Evolutionary conservation across 176 grass and related monocot genomes (phyloP), one percentile per base, ranked within the genome.

Genomic region (Pharus latifolius): DNA sequence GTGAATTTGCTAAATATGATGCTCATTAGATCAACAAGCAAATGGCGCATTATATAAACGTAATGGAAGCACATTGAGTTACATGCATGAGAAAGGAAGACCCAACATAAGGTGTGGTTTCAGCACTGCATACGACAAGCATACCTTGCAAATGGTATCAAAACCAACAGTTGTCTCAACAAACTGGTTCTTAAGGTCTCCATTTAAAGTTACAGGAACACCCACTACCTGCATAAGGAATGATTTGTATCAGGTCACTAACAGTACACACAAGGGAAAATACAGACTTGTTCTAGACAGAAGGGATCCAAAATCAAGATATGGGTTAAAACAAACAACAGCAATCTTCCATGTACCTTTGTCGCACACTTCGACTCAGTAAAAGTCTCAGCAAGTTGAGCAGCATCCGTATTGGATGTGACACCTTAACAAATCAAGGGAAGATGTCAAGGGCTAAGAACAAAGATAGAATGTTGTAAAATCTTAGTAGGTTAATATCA

Each of bases 181-280:
- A 88, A 94, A 99, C 47, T 99, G 95, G 75, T 91, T 99, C 81
- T 94, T 99, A 78, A 99, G 87, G 65, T 99, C 95, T 20, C 95
- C 95, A 48, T 99, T 99, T 65, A 99, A 94, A 33, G 95, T 99
- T 74, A 99, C 95, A 91, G 95, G 95, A 72, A 99, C 90, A 69
- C 95, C 95, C 45, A 99, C 82, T 44, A 99, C 87, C 95, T 99
- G 79, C 64, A 71, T 2, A 49, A 56, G n/a, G 32, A 76, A 70
- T 40, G 46, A n/a, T 58, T 37, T 57, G 14, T 62, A 35, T 49
- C 35, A 49, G 25, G 10, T 40, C 31, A 67, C 74, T 35, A 37
- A 53, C 12, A 6, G 17, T 2, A 75, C 51, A 43, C 1, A 45
- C 9, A 58, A 4, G 10, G 43, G 43, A 66, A 67, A 2, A 7